Percentiles rank a stretch among this genome's conserved stretches.
Evolutionary conservation across 257 asterid genomes (phyloP).

Genomic region (Nicotiana tabacum): DNA sequence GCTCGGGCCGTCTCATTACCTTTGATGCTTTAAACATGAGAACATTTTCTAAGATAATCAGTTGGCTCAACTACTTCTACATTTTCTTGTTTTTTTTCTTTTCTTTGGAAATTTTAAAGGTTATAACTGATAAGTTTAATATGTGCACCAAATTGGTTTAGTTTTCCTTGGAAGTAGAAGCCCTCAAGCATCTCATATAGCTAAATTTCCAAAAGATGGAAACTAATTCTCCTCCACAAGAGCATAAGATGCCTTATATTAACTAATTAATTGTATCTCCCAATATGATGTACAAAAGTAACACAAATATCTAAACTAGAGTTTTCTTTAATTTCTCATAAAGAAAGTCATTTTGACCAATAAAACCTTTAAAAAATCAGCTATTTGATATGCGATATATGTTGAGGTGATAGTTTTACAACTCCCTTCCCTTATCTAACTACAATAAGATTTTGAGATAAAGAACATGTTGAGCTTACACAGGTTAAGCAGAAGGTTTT

Average conservation of each 20-base stretch:
- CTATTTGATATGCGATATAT: not conserved
- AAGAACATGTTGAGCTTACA: not conserved
- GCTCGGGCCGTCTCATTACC: not conserved
- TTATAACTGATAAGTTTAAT: not conserved
- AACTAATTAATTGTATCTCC: not conserved
- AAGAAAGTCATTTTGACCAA: not conserved
- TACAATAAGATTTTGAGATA: not conserved
- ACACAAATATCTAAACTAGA: not conserved
- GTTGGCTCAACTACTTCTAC: not conserved
- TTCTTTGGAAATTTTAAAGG: not conserved
- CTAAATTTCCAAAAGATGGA: not conserved
- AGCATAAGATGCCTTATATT: not conserved
- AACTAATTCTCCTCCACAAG: too few relatives aligned
- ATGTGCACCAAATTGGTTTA: not conserved
- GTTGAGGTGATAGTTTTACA: not conserved
- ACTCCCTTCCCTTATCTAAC: not conserved
- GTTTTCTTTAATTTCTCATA: not conserved
- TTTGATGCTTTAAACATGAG: not conserved
- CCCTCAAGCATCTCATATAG: conserved; percentile 5
- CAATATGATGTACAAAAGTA: not conserved
- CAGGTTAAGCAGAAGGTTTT: not conserved
- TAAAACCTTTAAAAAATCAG: not conserved
- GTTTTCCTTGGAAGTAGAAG: not conserved
- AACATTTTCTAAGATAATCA: not conserved
- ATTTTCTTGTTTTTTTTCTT: not conserved